Evolutionary conservation across 2,329 filamentous ascomycete genomes (phyloP), one percentile per base, ranked within the genome.

Genomic region (Fusarium albosuccineum): DNA sequence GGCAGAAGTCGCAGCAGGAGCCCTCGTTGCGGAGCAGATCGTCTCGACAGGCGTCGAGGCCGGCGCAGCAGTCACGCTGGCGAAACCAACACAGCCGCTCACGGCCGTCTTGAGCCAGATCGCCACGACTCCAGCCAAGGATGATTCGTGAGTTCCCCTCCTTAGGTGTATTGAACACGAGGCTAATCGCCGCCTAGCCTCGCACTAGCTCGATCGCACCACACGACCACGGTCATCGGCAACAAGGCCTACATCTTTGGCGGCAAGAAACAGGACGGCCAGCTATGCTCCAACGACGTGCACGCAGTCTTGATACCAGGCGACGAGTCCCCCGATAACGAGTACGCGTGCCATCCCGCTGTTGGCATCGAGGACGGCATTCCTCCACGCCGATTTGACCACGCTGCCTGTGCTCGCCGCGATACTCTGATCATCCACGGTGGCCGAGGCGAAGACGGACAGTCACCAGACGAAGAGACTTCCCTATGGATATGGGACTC

Each of bases 1-100:
- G 68, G 68, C 68, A 37, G 68, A 70, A 57, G 26, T 71, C 7
- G 68, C 68, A 59, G 68, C 62, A 34, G 68, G 68, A 50, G 68
- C 34, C 0, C 34, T 70, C 5, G 65, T 64, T 9, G 62, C 34
- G 3, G 68, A 70, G n/a, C 68, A 70, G n/a, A 36, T 69, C 17
- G 33, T 70, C 26, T 69, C 68, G 5, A 70, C 68, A 0, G 68
- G 65, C 8, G 33, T 70, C 2, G 26, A 71, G 26, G 68, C 68
- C 9, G 68, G 68, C 3, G 68, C 59, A 2, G 68, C 62, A 44
- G 68, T 65, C 1, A 58, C 62, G 0, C 46, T 70, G 10, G 68
- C 68, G 1, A 57, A 48, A 11, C 68, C 68, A n/a, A 67, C 68
- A 13, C 65, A 71, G 16, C 68, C 68, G 4, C 41, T 70, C 17